Evolutionary conservation across 2,329 filamentous ascomycete genomes (phyloP), one percentile per base, ranked within the genome.

Genomic region (Colletotrichum paranaense): DNA sequence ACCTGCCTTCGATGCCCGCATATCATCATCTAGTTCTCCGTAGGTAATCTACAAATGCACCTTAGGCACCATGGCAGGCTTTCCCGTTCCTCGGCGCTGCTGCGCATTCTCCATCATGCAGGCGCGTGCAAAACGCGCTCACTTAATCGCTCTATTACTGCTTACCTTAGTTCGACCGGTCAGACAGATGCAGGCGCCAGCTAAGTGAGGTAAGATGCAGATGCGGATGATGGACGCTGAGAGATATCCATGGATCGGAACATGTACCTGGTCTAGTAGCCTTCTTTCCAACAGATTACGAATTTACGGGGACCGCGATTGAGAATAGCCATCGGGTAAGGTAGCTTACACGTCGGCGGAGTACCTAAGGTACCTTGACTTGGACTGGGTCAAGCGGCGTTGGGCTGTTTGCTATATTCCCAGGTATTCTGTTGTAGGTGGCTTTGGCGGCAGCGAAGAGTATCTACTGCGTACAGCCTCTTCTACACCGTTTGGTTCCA

Each of bases 171-270:
- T 42, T 46, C 9, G 57, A 62, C 68, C 68, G 64, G 68, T 62
- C 64, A 56, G 57, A 11, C 28, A 42, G 57, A 49, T 62, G 68
- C 68, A 67, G 68, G 32, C n/a, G 68, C 49, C 57, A 68, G 68
- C 49, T 49, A 62, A 62, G 57, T 57, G 32, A 67, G 55, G 55
- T 38, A 67, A 56, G 19, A 67, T 67, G 68, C 49, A 62, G 68
- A 32, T 56, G 26, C 42, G 60, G 26, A n/a, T 49, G 42, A n/a
- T 24, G n/a, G 46, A 24, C 14, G 24, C n/a, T 16, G 22, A 62
- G 9, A 9, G 3, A n/a, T n/a, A 62, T 19, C 32, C 42, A 12
- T 52, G 38, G 32, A 62, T 42, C 38, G 38, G 38, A 52, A 32
- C 59, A 62, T 9, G 28, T 42, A n/a, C 19, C 38, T 30, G 14